Percentiles rank a stretch among this genome's conserved stretches.
Evolutionary conservation across 2,329 filamentous ascomycete species (phyloP).

Genomic region (Alternaria tenuissima): DNA sequence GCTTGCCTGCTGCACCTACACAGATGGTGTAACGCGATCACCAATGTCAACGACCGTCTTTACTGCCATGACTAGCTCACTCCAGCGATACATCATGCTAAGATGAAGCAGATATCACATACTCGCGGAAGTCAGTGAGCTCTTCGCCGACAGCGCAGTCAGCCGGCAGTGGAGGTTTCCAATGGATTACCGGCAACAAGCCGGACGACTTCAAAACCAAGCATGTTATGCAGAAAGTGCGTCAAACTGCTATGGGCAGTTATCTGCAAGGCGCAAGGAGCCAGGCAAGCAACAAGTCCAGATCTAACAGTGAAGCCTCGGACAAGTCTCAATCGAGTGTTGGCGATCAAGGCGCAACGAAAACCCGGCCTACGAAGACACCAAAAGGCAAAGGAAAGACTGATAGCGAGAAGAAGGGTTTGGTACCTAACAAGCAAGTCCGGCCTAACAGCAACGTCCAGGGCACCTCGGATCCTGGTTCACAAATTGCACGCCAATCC

Average conservation of each 20-base stretch:
- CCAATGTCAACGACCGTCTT: background rate
- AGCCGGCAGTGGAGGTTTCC: conserved; percentile 23
- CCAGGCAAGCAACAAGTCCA: conserved; percentile 11
- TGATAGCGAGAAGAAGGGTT: conserved; percentile 4
- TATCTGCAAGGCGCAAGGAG: conserved; percentile 39
- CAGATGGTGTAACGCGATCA: conserved; percentile 1
- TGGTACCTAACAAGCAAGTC: conserved; percentile 15
- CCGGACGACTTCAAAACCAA: conserved; percentile 44
- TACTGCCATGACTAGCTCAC: background rate
- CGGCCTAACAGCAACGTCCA: conserved; percentile 5
- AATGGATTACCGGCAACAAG: conserved; percentile 45
- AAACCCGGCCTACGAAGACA: conserved; percentile 12
- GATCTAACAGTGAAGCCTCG: conserved; percentile 30
- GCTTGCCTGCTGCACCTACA: conserved; percentile 1
- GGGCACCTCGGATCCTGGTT: conserved; percentile 9
- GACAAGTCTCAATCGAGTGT: conserved; percentile 24
- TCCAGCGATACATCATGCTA: conserved; percentile 4
- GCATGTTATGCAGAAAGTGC: conserved; percentile 44
- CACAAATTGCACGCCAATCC: conserved; percentile 20
- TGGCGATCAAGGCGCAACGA: conserved; percentile 22
- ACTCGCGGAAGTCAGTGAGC: conserved; percentile 21
- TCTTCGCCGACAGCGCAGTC: conserved; percentile 16
- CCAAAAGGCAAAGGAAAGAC: conserved; percentile 1
- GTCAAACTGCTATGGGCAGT: conserved; percentile 48
- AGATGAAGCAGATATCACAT: conserved; percentile 14